Evolutionary conservation across 345 rosid genomes (phyloP).

Genomic region (Eucalyptus globulus): DNA sequence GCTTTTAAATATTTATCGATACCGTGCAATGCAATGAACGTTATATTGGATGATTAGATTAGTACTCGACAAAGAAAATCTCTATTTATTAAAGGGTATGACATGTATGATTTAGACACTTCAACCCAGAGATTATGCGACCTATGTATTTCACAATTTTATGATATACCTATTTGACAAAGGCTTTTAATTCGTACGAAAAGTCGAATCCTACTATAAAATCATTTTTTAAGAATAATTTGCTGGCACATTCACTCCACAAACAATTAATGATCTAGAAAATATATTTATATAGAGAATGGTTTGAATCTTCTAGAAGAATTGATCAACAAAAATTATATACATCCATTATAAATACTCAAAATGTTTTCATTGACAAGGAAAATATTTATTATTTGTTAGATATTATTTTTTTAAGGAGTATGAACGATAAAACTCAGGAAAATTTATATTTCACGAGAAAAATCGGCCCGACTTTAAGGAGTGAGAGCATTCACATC

Average conservation of each 20-base stretch:
- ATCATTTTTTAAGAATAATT: neutral
- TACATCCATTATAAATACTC: neutral
- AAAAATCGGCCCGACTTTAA: neutral
- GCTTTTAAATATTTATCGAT: neutral
- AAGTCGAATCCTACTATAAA: neutral
- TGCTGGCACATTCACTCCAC: accelerated
- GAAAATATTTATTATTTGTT: neutral
- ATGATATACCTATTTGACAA: neutral
- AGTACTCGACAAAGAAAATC: neutral
- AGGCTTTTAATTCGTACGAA: neutral
- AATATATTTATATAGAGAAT: neutral
- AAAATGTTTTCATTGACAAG: neutral
- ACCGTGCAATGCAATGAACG: neutral
- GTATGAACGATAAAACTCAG: neutral
- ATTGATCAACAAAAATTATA: neutral
- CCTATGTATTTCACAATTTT: neutral
- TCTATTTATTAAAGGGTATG: neutral
- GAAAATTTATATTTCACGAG: neutral
- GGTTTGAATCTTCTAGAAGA: neutral
- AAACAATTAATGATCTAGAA: neutral
- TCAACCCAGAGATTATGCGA: neutral
- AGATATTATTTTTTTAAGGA: neutral
- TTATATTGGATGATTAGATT: neutral
- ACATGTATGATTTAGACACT: neutral
- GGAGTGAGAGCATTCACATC: neutral